Base-by-base conservation (phyloP, 2,329 filamentous ascomycete genomes). In the Diaporthe caulivora region DNA sequence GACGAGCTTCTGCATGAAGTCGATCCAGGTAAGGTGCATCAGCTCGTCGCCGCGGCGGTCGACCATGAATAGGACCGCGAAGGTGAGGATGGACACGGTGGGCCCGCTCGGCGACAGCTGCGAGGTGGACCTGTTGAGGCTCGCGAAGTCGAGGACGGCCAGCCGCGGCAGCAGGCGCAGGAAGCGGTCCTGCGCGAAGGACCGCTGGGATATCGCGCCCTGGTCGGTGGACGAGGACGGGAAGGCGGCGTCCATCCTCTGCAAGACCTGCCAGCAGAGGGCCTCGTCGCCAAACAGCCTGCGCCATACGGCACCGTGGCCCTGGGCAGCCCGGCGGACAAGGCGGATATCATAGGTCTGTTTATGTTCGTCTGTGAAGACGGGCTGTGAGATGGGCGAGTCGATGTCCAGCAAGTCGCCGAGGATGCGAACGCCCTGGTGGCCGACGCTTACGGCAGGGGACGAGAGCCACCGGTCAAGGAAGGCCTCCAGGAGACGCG, bases 371-470 rank as follows among this genome's bases (percentile, higher is more conserved):
- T 47, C 40, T 24, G 58, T 60, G 18, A 77, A 76, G 29, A 79
- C 62, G 58, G 78, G 79, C 21, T 80, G 81, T 24, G 77, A 81
- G 18, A 83, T 76, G 13, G 86, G 84, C 76, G 87, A 90, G 79
- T 92, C 90, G 9, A 86, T 82, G 65, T 90, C 86, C 5, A 92
- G 83, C 47, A 92, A 78, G 75, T 89, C 86, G 1, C 86, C 86
- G 3, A 92, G 79, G 2, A 88, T 85, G 67, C 81, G 84, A 1
- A 83, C 83, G 2, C 86, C 89, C 42, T 84, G 86, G 78, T 91
- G 87, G 15, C 87, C 89, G 2, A 91, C 88, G 69, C 87, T 87
- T 8, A 90, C 87, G 54, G 89, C 82, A 0, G 87, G 85, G 8
- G 85, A 84, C 31, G 84, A 83, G 2, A 92, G 82, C 90, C 90